Conservation (phyloP, 805 yeast species). For the Zygoascus biomembranicola region DNA sequence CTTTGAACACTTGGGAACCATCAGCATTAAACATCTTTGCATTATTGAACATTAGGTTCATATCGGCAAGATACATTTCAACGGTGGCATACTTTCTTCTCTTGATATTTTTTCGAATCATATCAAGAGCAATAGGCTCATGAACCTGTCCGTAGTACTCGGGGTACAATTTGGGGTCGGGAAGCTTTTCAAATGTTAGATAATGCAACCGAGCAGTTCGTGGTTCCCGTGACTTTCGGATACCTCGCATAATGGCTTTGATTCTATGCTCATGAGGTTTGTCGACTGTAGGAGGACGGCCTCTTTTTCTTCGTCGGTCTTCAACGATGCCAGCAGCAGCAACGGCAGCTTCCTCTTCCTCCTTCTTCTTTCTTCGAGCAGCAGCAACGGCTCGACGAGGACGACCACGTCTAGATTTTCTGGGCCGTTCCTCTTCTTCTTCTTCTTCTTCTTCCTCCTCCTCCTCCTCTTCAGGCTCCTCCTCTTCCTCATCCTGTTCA, state of each 20-base stretch:
- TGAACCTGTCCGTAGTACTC: slow-evolving; percentile 39
- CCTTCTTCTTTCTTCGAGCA: slow-evolving; percentile 16
- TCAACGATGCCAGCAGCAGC: slow-evolving; percentile 23
- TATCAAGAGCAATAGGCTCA: slow-evolving; percentile 35
- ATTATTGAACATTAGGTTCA: slow-evolving; percentile 65
- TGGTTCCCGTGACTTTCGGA: slow-evolving; percentile 62
- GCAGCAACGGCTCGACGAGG: slow-evolving; percentile 19
- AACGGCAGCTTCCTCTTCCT: slow-evolving; percentile 25
- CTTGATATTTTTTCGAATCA: slow-evolving; percentile 71
- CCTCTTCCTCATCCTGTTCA: slow-evolving; percentile 24
- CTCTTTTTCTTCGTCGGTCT: slow-evolving; percentile 56
- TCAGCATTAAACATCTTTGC: slow-evolving; percentile 58
- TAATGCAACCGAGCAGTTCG: slow-evolving; percentile 41
- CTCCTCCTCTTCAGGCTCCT: slow-evolving; percentile 20
- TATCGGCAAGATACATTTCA: slow-evolving; percentile 68
- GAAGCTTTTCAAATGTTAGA: slow-evolving; percentile 71
- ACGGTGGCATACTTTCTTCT: slow-evolving; percentile 73
- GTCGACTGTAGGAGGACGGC: slow-evolving; percentile 87
- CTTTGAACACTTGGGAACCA: slow-evolving; percentile 49
- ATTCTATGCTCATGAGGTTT: slow-evolving; percentile 88
- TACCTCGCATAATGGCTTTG: slow-evolving; percentile 71
- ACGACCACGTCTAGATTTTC: slow-evolving; percentile 20
- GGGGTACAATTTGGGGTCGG: slow-evolving; percentile 51
- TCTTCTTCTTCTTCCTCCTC: slow-evolving; percentile 23
- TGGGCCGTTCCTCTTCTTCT: slow-evolving; percentile 23